phyloP scores from a whole-genome alignment of 1,284 basidiomycete genomes.

The Entoloma clypeatum region DNA sequence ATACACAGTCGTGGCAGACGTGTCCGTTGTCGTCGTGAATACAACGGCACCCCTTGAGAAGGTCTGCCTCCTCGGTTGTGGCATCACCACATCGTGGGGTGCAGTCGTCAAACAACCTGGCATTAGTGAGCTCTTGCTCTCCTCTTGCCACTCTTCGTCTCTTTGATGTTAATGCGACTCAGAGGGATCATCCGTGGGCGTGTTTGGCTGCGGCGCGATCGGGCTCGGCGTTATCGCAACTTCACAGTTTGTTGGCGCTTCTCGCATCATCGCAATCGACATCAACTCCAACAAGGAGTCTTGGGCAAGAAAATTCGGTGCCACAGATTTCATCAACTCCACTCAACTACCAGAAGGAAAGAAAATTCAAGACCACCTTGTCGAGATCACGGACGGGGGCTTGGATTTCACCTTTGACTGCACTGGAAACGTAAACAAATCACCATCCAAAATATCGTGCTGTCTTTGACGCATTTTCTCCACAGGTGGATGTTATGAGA shows the following conservation, averaged over 20 bases:
- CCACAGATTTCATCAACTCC: conserved; percentile 96
- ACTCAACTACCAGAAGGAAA: conserved; percentile 70
- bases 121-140: conserved; percentile 54
- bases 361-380: conserved; percentile 84
- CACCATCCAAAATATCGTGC: background rate
- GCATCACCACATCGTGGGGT: conserved; percentile 97
- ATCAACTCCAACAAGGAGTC: conserved; percentile 82
- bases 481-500: conserved; percentile 88
- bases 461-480: conserved; percentile 8
- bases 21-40: conserved; percentile 91
- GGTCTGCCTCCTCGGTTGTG: conserved; percentile 92
- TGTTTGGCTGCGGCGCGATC: conserved; percentile 96
- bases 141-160: conserved; percentile 3
- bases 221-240: conserved; percentile 92
- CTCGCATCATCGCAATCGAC: conserved; percentile 91
- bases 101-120: conserved; percentile 81
- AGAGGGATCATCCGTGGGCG: conserved; percentile 86
- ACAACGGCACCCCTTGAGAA: conserved; percentile 87
- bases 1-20: conserved; percentile 98
- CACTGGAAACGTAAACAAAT: conserved; percentile 81
- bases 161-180: conserved; percentile 7
- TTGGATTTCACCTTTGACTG: conserved; percentile 97
- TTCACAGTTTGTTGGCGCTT: conserved; percentile 73
- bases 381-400: conserved; percentile 95
- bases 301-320: conserved; percentile 94